phyloP scores from a whole-genome alignment of 108 stramenopile species.

The Craspedostauros australis region DNA sequence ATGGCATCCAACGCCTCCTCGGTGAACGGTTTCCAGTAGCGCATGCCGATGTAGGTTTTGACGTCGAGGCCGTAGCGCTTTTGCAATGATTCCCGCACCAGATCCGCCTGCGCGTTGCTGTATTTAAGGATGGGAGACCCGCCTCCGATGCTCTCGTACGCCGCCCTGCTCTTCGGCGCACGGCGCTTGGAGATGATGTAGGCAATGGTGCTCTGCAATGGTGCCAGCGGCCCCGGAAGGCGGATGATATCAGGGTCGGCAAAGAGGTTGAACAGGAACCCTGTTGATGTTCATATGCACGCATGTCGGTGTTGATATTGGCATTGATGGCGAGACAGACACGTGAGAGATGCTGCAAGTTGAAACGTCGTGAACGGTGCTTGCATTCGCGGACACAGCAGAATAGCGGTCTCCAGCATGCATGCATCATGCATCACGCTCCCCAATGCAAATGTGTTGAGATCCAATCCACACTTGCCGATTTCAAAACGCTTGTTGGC shows the following conservation, averaged over 20 bases:
- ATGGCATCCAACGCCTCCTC: constrained; percentile 89
- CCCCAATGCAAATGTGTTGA: no score
- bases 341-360: neutral
- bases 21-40: constrained; percentile 98
- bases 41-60: constrained; percentile 96
- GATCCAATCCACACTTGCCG: no score
- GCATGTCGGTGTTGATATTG: neutral
- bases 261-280: constrained; percentile 95
- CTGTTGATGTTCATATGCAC: no score
- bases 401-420: no score
- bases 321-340: neutral
- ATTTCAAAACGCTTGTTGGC: no score
- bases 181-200: constrained; percentile 82
- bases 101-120: constrained; percentile 79
- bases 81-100: constrained; percentile 50
- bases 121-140: constrained; percentile 94
- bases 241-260: constrained; percentile 98
- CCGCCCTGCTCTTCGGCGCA: constrained; percentile 89
- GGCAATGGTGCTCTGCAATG: constrained; percentile 79
- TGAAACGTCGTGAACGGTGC: neutral
- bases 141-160: constrained; percentile 95
- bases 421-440: no score
- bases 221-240: constrained; percentile 68
- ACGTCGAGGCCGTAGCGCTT: constrained; percentile 55
- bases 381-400: no score